Evolutionary conservation across 2,329 filamentous ascomycete genomes (phyloP), one percentile per base, ranked within the genome.

Genomic region (Fusarium globosum): DNA sequence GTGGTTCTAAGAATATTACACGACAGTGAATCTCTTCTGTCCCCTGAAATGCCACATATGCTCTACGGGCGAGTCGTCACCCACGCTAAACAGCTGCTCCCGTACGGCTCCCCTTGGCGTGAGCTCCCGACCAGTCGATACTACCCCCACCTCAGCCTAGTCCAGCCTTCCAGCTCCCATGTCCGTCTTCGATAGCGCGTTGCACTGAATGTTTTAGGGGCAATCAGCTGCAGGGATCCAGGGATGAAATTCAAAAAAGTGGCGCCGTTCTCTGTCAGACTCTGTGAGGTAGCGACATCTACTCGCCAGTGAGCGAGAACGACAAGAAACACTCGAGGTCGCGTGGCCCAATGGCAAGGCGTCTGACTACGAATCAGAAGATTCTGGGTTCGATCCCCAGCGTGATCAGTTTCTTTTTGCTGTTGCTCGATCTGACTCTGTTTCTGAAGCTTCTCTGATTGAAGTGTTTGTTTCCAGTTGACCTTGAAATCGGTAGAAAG

Each of bases 41-140:
- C 77, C 77, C 77, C 77, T 78, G 77, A 78, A 77, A 79, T 79
- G 77, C 77, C 77, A 79, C 77, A 74, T 79, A 79, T 79, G 77
- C 77, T 79, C 70, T 69, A 70, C 46, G 55, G 65, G 70, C 65
- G 33, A 60, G 68, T 55, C 36, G 58, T 60, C 48, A 64, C 66
- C 59, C 72, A 64, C 67, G 61, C 72, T 73, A 69, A 57, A 61
- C 67, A 70, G 68, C 66, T 70, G 61, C 67, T 70, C 66, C 68
- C 66, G 65, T 60, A 74, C 45, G 51, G 65, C 72, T 63, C 60
- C 66, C 61, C 55, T 61, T 74, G 67, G 70, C 70, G 72, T 51
- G 42, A 68, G 69, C 63, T 76, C 71, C 61, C 51, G 55, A 61
- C 74, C 76, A 76, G 64, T 77, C 74, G 60, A 77, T 67, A 39